These are phyloP conservation scores for Plasmodium vivax DNA, from an alignment of 169 alveolate genomes.

Conservation along the genomic window DNA sequence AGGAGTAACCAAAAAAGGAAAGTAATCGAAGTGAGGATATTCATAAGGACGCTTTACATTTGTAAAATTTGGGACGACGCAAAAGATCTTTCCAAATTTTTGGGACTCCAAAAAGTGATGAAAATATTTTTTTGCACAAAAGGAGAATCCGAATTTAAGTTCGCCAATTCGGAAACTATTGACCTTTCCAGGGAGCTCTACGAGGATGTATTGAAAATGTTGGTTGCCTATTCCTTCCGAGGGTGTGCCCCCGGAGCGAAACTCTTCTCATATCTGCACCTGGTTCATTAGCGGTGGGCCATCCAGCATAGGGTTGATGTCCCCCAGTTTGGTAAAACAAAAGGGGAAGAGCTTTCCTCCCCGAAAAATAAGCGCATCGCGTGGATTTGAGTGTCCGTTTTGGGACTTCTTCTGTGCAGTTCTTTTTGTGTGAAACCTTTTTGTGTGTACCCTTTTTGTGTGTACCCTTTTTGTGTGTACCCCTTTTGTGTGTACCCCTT, in stretches of 20 bases:
- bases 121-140: constrained; percentile 37
- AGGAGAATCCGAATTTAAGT: neutral
- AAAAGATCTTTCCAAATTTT: neutral
- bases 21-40: constrained; percentile 51
- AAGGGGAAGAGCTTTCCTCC: neutral
- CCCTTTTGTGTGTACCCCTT: neutral
- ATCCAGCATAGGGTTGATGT: too few species aligned
- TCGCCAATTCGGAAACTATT: constrained; percentile 19
- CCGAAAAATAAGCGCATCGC: neutral
- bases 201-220: constrained; percentile 54
- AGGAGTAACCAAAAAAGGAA: constrained; percentile 14
- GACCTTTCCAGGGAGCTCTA: constrained; percentile 26
- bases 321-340: neutral
- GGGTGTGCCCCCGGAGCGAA: neutral
- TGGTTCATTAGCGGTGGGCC: constrained; percentile 28
- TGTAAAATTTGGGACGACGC: constrained; percentile 3
- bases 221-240: constrained; percentile 22
- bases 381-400: neutral
- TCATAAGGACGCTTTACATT: constrained; percentile 43
- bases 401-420: too few species aligned
- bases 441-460: neutral
- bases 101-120: constrained; percentile 47
- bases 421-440: too few species aligned
- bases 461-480: neutral
- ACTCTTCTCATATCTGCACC: constrained; percentile 28